Conservation (phyloP, 2,329 filamentous ascomycete genomes). For the Trichoderma hamatum region DNA sequence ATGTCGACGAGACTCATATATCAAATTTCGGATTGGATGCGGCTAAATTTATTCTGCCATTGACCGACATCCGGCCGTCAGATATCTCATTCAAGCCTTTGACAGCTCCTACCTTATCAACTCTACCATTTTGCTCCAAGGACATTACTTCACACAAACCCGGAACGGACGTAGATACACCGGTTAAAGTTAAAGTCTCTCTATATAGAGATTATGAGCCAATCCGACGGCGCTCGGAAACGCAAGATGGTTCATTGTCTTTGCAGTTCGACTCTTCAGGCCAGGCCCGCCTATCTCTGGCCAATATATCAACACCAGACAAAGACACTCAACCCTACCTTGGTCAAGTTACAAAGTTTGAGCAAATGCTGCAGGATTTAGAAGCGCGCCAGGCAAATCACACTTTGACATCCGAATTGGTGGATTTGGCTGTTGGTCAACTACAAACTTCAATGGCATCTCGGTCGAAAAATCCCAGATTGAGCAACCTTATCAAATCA, state of each 20-base stretch:
- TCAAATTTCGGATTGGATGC: not conserved
- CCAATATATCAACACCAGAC: not conserved
- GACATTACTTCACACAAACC: not conserved
- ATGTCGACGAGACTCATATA: not conserved
- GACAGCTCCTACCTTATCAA: not conserved
- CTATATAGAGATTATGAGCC: not conserved
- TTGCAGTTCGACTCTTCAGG: not conserved
- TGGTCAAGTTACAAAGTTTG: constrained; percentile 24
- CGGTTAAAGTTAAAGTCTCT: constrained; percentile 13
- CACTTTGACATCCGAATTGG: not conserved
- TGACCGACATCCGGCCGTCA: not conserved
- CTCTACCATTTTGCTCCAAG: not conserved
- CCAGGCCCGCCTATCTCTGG: not conserved
- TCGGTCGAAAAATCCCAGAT: constrained; percentile 26
- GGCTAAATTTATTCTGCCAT: not conserved
- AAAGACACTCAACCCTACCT: not conserved
- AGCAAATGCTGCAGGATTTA: constrained; percentile 25
- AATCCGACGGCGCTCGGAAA: not conserved
- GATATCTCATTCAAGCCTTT: constrained; percentile 10
- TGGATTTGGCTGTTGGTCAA: constrained; percentile 28
- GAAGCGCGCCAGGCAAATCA: not conserved
- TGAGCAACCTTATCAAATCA: constrained; percentile 26
- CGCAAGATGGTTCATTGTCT: not conserved
- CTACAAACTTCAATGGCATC: constrained; percentile 31
- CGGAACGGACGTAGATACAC: no score